Base-by-base conservation (phyloP, 2,329 filamentous ascomycete species). In the Aspergillus melleus region DNA sequence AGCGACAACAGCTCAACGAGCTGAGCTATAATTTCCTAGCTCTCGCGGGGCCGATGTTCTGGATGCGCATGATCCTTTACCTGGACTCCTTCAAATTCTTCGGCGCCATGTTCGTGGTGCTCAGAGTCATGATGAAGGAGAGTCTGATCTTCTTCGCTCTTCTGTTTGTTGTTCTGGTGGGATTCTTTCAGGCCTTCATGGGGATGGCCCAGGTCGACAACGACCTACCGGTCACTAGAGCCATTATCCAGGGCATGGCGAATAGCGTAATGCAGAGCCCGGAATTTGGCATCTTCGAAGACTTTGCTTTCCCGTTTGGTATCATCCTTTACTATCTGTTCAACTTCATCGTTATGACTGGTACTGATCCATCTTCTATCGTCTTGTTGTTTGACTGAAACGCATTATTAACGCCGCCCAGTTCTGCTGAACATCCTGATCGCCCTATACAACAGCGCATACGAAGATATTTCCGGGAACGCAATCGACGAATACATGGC, bases 291-390 rank as follows among this genome's bases (percentile, higher is more conserved):
- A 90, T 89, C 0, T 98, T 98, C 70, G 92, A 97, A 65, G 84
- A 88, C 24, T 99, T 98, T 73, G 91, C 90, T 22, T 92, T 90
- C 12, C 95, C 95, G 0, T 99, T 97, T 74, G 95, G 95, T 9
- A 85, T 96, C 54, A 90, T 97, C 32, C 88, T 99, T 10, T 99
- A 99, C 80, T 99, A 99, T 80, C 86, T 96, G 72, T 99, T 97
- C 76, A 96, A 94, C 19, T 99, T 99, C 71, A 88, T 98, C 44
- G 90, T 99, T 70, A 97, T 96, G 90, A 93, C 95, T 64, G 71
- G 78, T 80, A 68, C 66, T 75, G 69, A 51, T 19, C 6, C 29
- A 36, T 30, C 32, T 52, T n/a, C n/a, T n/a, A n/a, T n/a, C n/a
- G n/a, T n/a, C n/a, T 20, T 30, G 1, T 14, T 47, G 8, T 19